Base-by-base conservation (phyloP, 2,329 filamentous ascomycete genomes). In the Sarocladium strictum region DNA sequence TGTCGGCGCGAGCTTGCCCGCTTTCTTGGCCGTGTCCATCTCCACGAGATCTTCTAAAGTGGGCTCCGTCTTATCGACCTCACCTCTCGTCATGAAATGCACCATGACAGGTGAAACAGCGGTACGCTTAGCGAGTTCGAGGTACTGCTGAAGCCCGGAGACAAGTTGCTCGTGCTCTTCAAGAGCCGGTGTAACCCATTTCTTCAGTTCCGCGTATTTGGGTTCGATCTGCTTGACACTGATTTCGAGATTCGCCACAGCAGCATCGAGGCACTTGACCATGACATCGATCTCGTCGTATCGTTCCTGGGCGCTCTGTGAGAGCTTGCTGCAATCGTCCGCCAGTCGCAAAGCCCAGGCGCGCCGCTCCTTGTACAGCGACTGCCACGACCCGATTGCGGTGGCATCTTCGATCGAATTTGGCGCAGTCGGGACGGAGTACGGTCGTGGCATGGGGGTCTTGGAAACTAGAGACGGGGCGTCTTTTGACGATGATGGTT, bases 341-440 rank as follows among this genome's bases (percentile, higher is more conserved):
- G 87, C 79, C 32, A 95, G 72, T 37, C 77, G 77, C 53, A 85
- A 72, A 0, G 91, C 88, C 94, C 94, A 99, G 61, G 80, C 78
- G 62, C 86, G 84, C 56, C 94, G 85, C 56, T 85, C 80, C 68
- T 86, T 87, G 75, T 94, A 97, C 21, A 97, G 77, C 43, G 85
- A 83, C 67, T 90, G 89, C 93, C 94, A 99, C 81, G 91, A 86
- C 63, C 86, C 79, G 54, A 97, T 77, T 58, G 91, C 86, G 57
- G 87, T 89, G 58, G 90, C 85, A 64, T 92, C 85, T 41, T 86
- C 78, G 61, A 96, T 87, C 40, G 84, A 87, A 68, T 96, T 91
- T n/a, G 94, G 94, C 27, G 90, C 84, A 55, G 77, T 76, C 58
- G 86, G 82, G 41, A 81, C 70, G 54, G 77, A 75, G 76, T 71